Evolutionary conservation across 768 basidiomycete genomes (phyloP).

Genomic region (Plicaturopsis crispa): DNA sequence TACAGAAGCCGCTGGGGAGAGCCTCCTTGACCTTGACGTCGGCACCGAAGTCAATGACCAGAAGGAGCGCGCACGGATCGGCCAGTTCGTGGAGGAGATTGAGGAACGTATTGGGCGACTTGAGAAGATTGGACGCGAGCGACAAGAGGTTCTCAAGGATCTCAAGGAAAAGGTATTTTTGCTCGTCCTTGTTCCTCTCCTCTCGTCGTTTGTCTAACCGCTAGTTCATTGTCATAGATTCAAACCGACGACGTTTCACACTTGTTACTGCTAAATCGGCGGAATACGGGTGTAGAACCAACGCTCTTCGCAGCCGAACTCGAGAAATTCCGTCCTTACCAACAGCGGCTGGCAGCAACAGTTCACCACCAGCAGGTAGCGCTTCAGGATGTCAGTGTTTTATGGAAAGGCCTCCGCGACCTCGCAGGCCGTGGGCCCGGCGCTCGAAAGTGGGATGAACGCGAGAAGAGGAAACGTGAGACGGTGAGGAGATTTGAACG

Average conservation of each 20-base stretch:
- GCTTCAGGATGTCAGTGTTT: slow-evolving; percentile 64
- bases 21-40: slow-evolving; percentile 68
- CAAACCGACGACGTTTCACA: slow-evolving; percentile 97
- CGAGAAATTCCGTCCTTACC: slow-evolving; percentile 92
- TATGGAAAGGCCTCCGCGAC: slow-evolving; percentile 71
- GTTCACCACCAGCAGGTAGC: slow-evolving; percentile 69
- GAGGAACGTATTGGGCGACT: slow-evolving; percentile 73
- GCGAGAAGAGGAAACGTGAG: slow-evolving; percentile 75
- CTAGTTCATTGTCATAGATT: slow-evolving; percentile 41
- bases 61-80: slow-evolving; percentile 61
- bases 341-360: slow-evolving; percentile 72
- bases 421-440: slow-evolving; percentile 69
- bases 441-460: slow-evolving; percentile 74
- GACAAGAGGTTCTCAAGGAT: slow-evolving; percentile 84
- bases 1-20: slow-evolving; percentile 24
- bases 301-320: slow-evolving; percentile 88
- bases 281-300: slow-evolving; percentile 76
- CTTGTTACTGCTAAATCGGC: slow-evolving; percentile 82
- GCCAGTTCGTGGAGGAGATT: slow-evolving; percentile 60
- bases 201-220: background rate
- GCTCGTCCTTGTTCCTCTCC: background rate
- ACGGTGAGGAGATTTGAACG: slow-evolving; percentile 60
- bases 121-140: slow-evolving; percentile 78
- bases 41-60: slow-evolving; percentile 55
- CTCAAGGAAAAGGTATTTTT: slow-evolving; percentile 83